Conservation (phyloP, 2,329 filamentous ascomycete genomes). For the Dactylellina leptospora region DNA sequence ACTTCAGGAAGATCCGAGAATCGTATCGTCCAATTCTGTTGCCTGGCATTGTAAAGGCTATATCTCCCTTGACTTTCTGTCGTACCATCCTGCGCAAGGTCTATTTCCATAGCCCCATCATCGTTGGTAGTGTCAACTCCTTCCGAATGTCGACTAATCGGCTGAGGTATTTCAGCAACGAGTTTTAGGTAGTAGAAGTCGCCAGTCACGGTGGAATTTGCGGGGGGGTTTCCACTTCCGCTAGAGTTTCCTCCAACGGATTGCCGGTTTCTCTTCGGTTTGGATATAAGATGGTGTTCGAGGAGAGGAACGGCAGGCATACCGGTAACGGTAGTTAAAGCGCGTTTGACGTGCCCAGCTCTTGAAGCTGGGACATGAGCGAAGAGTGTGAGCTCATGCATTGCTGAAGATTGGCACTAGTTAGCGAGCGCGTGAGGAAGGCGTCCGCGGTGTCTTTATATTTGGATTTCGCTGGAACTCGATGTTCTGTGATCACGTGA, state of each 20-base stretch:
- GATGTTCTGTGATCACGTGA: too few species aligned
- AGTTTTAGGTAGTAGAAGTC: slow-evolving; percentile 57
- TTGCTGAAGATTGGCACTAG: slow-evolving; percentile 3
- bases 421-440: too few species aligned
- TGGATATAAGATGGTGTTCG: slow-evolving; percentile 57
- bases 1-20: slow-evolving; percentile 57
- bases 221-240: slow-evolving; percentile 10
- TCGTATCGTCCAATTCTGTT: slow-evolving; percentile 55
- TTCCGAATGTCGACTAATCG: not conserved
- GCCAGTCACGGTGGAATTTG: slow-evolving; percentile 27
- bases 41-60: slow-evolving; percentile 51
- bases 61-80: not conserved
- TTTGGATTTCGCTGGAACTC: too few species aligned
- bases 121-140: not conserved
- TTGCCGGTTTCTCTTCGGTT: slow-evolving; percentile 54
- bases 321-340: slow-evolving; percentile 55
- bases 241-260: slow-evolving; percentile 14
- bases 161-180: slow-evolving; percentile 50
- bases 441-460: too few species aligned
- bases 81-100: slow-evolving; percentile 4
- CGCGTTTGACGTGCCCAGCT: slow-evolving; percentile 54
- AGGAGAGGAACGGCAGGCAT: slow-evolving; percentile 55
- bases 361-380: slow-evolving; percentile 55
- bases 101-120: slow-evolving; percentile 24
- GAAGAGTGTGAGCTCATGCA: slow-evolving; percentile 57